Evolutionary conservation across 768 basidiomycete genomes (phyloP), one percentile per base, ranked within the genome.

Genomic region (Suillus occidentalis): DNA sequence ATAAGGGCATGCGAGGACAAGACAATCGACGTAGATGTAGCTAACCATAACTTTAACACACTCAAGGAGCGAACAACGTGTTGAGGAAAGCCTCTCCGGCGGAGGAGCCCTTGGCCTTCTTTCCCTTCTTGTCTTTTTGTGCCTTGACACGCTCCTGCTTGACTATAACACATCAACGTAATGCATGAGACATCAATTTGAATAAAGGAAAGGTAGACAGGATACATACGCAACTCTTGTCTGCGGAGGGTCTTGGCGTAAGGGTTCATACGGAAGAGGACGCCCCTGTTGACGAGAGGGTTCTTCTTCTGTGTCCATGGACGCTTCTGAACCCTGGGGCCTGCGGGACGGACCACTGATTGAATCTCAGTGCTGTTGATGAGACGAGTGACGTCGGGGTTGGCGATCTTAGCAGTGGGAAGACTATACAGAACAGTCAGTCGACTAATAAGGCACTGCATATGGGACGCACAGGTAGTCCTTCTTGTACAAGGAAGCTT

Each of bases 271-370:
- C 95, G 91, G 94, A 95, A 96, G 76, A 96, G 88, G 72, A 96
- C 82, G 60, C 86, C 91, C 84, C 92, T 95, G 89, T 97, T 97
- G 81, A 87, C 79, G 73, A 97, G 87, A 61, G 96, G 95, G 85
- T 97, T 98, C 91, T 99, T 98, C 92, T 95, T 95, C 84, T 98
- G 96, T 68, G 95, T 93, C 93, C 92, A 95, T 66, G 95, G 95
- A 75, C 96, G 90, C 82, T 96, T 97, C 81, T 91, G 89, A 67
- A 81, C 75, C 80, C 93, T 91, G 68, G 88, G 82, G 71, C 91
- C 91, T 65, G 93, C 95, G 62, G 92, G 92, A 73, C 97, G 94
- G 72, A 97, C 87, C 74, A 97, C 91, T 53, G 96, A 91, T 80
- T 99, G 97, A 77, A 99, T 97, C 83, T 98, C 97, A 67, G 91